These are phyloP conservation scores for Piromyces finnis DNA, from an alignment of 192 early-diverging fungal species.

Conservation along the genomic window DNA sequence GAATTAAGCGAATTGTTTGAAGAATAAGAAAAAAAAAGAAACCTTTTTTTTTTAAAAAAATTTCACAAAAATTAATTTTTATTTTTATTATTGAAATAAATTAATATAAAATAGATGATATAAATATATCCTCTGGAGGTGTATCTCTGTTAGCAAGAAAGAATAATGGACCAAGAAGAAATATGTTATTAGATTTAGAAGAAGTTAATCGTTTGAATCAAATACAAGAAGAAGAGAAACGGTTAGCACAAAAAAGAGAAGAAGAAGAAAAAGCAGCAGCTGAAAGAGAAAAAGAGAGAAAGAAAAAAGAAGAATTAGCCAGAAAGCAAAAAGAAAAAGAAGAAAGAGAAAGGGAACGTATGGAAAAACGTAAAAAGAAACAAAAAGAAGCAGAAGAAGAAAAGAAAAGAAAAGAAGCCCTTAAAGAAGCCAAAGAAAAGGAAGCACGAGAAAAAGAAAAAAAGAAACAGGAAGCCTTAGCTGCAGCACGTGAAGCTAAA, in stretches of 20 bases:
- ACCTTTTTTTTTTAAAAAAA: too few species aligned
- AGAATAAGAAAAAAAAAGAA: too few species aligned
- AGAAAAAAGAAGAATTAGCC: not conserved
- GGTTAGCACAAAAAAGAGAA: not conserved
- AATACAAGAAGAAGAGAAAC: not conserved
- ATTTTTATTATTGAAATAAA: too few species aligned
- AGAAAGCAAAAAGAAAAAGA: not conserved
- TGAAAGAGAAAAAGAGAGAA: not conserved
- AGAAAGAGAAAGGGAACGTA: not conserved
- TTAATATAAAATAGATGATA: not conserved
- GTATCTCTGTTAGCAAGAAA: not conserved
- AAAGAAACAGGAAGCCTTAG: not conserved
- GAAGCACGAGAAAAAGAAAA: not conserved
- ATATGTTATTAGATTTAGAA: not conserved
- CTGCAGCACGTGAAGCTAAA: too few species aligned
- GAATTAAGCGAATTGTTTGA: too few species aligned
- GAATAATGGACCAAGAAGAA: not conserved
- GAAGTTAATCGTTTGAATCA: not conserved
- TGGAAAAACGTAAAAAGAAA: not conserved
- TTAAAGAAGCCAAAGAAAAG: not conserved
- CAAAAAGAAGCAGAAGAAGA: not conserved
- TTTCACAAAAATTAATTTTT: too few species aligned
- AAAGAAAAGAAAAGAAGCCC: not conserved
- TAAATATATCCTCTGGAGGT: not conserved
- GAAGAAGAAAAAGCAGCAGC: not conserved